Evolutionary conservation across 2,329 filamentous ascomycete genomes (phyloP).

Genomic region (Fusarium brachygibbosum): DNA sequence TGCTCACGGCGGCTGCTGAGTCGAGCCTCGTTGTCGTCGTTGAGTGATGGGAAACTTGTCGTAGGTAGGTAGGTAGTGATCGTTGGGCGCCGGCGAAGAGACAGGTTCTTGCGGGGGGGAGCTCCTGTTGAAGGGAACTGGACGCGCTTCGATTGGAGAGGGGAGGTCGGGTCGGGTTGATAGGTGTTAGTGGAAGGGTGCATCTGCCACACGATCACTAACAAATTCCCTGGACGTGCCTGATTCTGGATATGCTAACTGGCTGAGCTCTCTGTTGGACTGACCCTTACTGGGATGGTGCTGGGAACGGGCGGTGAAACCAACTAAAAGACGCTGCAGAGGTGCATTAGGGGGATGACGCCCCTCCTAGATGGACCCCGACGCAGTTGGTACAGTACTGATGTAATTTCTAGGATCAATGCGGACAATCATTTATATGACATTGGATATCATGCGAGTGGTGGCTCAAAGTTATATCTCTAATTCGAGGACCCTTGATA

Average conservation of each 20-base stretch:
- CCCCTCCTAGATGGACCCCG: conserved; percentile 37
- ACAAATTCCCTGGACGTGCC: conserved; percentile 14
- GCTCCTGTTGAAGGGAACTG: conserved; percentile 39
- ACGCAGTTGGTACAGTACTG: conserved; percentile 15
- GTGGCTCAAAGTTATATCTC: neutral
- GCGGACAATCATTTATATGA: conserved; percentile 13
- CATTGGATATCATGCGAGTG: conserved; percentile 2
- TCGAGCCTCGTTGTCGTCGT: conserved; percentile 47
- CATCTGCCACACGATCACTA: conserved; percentile 15
- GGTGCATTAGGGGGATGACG: conserved; percentile 37
- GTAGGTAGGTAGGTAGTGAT: conserved; percentile 33
- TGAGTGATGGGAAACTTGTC: conserved; percentile 40
- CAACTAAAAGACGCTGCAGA: conserved; percentile 30
- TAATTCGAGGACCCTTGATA: neutral
- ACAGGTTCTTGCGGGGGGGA: conserved; percentile 47
- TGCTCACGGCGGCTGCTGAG: conserved; percentile 44
- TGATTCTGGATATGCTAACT: conserved; percentile 19
- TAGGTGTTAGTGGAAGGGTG: conserved; percentile 30
- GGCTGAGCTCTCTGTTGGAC: conserved; percentile 23
- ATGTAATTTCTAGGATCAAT: conserved; percentile 20
- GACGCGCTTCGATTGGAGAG: conserved; percentile 44
- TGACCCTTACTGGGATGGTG: conserved; percentile 28
- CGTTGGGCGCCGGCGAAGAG: conserved; percentile 46
- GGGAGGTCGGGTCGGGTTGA: conserved; percentile 29
- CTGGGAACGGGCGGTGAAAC: conserved; percentile 42